Conservation (phyloP, 2,329 filamentous ascomycete species). For the Xylaria sp. region DNA sequence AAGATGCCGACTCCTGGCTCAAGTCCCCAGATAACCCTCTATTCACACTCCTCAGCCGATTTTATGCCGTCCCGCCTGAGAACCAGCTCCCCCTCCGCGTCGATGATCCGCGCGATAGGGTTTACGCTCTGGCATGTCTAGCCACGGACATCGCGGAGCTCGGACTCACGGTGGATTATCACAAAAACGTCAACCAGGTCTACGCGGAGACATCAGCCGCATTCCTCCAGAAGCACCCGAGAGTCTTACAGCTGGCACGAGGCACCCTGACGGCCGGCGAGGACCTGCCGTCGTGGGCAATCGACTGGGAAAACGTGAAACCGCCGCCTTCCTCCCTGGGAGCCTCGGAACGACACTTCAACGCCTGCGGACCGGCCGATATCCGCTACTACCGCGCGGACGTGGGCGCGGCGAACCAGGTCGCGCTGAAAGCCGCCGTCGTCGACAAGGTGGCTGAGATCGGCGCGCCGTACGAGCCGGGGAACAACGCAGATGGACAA, state of each 20-base stretch:
- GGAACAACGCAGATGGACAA: conserved; percentile 11
- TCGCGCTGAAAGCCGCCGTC: conserved; percentile 36
- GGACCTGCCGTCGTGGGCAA: conserved; percentile 36
- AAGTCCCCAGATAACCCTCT: conserved; percentile 35
- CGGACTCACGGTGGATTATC: conserved; percentile 32
- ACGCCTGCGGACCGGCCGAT: conserved; percentile 41
- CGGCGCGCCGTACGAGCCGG: conserved; percentile 26
- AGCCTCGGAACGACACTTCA: conserved; percentile 28
- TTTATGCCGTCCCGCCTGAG: conserved; percentile 17
- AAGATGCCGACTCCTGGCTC: conserved; percentile 34
- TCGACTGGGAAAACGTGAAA: conserved; percentile 40
- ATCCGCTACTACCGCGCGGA: conserved; percentile 39
- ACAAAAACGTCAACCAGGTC: conserved; percentile 24
- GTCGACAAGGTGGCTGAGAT: conserved; percentile 34
- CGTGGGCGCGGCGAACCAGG: conserved; percentile 7
- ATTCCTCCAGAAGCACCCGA: conserved; percentile 30
- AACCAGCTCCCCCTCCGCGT: conserved; percentile 14
- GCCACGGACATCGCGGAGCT: conserved; percentile 32
- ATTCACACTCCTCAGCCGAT: conserved; percentile 37
- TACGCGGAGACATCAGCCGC: conserved; percentile 36
- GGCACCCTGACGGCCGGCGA: conserved; percentile 17
- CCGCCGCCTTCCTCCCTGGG: conserved; percentile 30
- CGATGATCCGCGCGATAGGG: conserved; percentile 32
- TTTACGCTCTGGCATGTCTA: conserved; percentile 37
- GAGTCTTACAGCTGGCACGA: conserved; percentile 31